Evolutionary conservation across 768 basidiomycete species (phyloP).

Genomic region (Daedaleopsis nitida): DNA sequence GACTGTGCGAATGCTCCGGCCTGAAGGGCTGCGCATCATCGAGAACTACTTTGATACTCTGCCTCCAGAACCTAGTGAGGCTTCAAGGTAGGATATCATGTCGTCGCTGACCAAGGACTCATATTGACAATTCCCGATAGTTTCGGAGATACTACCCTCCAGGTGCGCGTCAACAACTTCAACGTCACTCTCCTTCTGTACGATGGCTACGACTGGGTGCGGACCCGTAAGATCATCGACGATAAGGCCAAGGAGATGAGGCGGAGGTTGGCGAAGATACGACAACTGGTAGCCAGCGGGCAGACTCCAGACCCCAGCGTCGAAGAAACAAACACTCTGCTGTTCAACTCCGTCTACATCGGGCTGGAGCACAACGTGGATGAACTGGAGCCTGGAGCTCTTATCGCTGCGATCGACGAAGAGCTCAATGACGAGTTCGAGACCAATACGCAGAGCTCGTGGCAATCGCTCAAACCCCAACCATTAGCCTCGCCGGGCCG

Average conservation of each 20-base stretch:
- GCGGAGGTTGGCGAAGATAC: constrained; percentile 81
- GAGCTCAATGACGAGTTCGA: constrained; percentile 81
- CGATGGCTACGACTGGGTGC: constrained; percentile 93
- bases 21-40: constrained; percentile 62
- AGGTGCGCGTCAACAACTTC: constrained; percentile 58
- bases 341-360: constrained; percentile 95
- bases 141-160: constrained; percentile 49
- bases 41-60: constrained; percentile 77
- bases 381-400: constrained; percentile 69
- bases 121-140: constrained; percentile 27
- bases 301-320: constrained; percentile 79
- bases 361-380: constrained; percentile 82
- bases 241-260: constrained; percentile 88
- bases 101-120: too few relatives aligned
- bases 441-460: constrained; percentile 79
- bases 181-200: constrained; percentile 75
- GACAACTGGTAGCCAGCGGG: constrained; percentile 88
- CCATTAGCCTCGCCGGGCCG: constrained; percentile 40
- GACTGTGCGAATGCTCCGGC: constrained; percentile 76
- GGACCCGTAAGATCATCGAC: constrained; percentile 85
- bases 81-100: constrained; percentile 42
- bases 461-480: constrained; percentile 77
- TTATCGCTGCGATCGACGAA: constrained; percentile 92
- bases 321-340: constrained; percentile 69
- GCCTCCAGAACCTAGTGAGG: constrained; percentile 51